Evolutionary conservation across 176 grass and related monocot species (phyloP), one percentile per base, ranked within the genome.

Genomic region (Typha latifolia): DNA sequence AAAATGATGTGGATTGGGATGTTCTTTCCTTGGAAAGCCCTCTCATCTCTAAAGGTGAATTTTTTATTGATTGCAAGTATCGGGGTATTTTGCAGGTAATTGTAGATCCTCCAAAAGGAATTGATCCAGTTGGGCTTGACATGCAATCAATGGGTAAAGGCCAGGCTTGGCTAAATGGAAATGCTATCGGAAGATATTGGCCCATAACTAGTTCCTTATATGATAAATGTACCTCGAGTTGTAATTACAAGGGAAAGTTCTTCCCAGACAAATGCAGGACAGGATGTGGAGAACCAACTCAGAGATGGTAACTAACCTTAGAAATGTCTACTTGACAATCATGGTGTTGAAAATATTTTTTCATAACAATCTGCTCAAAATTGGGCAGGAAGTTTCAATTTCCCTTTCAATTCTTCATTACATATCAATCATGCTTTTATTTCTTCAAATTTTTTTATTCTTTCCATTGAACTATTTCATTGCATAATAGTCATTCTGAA

Each of bases 101-200:
- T 20, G 85, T 91, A 71, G 86, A 90, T 75, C 79, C 85, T 85
- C 89, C 89, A 24, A 69, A 78, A 65, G 94, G 89, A 71, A 59
- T 90, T 74, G 94, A 93, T 26, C 89, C 80, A 62, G 67, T 99
- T 78, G 94, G 78, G 52, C 52, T 99, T 78, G 89, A 99, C 62
- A 90, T 93, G 94, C 81, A 69, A 62, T 84, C 79, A 32, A 99
- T 99, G 94, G 86, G 94, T 14, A 99, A 99, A 93, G 94, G 89
- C n/a, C 49, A 78, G 49, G 94, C 66, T 82, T 99, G 94, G 94
- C 73, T 99, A 75, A 99, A 99, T 67, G 94, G 94, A 49, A 89
- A 99, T 69, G 72, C 89, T 43, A 90, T 99, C 14, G 94, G 94
- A 73, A 84, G 89, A 73, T 93, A 87, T 64, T 99, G 81, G 81